phyloP scores from a whole-genome alignment of 208 protist species.

The Crithidia fasciculata region DNA sequence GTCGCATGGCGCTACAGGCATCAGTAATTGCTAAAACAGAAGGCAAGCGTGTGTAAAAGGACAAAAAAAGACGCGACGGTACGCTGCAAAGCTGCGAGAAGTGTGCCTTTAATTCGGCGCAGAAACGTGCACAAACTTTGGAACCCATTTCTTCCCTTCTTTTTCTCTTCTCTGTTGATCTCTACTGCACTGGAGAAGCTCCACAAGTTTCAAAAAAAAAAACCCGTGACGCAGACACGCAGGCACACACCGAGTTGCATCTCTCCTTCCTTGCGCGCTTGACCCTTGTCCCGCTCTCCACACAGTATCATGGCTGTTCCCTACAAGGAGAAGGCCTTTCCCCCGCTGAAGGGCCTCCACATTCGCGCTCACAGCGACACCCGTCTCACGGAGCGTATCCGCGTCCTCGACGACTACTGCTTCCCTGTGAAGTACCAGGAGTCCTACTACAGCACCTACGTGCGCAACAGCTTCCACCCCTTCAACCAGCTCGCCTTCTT shows the following conservation, averaged over 20 bases:
- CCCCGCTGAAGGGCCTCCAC: slow-evolving; percentile 62
- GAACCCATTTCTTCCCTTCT: neutral
- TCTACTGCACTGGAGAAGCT: neutral
- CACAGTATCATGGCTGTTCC: slow-evolving; percentile 13
- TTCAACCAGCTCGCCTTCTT: slow-evolving; percentile 89
- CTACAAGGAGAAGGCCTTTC: slow-evolving; percentile 40
- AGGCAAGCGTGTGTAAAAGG: no score
- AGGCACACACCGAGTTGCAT: no score
- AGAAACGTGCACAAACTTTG: neutral
- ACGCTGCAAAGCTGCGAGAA: no score
- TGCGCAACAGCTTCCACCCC: slow-evolving; percentile 54
- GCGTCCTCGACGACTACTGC: slow-evolving; percentile 78
- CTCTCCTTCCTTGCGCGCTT: no score
- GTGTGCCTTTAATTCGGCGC: no score
- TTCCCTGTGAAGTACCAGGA: slow-evolving; percentile 86
- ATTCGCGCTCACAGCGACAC: slow-evolving; percentile 68
- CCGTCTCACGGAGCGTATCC: slow-evolving; percentile 78
- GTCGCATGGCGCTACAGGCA: no score
- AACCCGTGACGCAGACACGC: no score
- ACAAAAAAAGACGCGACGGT: no score
- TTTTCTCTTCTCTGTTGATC: neutral
- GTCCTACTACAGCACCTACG: slow-evolving; percentile 84
- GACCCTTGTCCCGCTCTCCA: no score
- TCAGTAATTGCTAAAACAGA: no score
- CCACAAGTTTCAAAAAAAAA: no score